phyloP scores from a whole-genome alignment of 2,329 filamentous ascomycete genomes.

The Coccinonectria pachysandricola region DNA sequence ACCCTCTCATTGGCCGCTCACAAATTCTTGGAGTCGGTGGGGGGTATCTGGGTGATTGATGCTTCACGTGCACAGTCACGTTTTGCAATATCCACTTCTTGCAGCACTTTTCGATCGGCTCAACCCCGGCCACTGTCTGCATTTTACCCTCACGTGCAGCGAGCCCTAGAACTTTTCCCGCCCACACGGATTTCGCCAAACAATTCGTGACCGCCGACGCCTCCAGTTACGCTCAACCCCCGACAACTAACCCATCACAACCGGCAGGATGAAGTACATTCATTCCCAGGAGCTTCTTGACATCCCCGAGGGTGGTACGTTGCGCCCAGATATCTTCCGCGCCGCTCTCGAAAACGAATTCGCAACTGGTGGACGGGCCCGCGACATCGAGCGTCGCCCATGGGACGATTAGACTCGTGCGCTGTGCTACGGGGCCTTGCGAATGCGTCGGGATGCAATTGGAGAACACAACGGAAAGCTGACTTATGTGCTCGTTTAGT shows the following conservation, averaged over 20 bases:
- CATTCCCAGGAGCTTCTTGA: slow-evolving; percentile 92
- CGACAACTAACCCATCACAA: slow-evolving; percentile 37
- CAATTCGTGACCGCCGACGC: slow-evolving; percentile 28
- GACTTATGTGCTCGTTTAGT: slow-evolving; percentile 46
- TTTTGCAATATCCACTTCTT: slow-evolving; percentile 2
- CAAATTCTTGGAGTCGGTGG: too few relatives aligned
- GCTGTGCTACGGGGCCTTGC: too few relatives aligned
- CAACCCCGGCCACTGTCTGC: slow-evolving; percentile 15
- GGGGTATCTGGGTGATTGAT: too few relatives aligned
- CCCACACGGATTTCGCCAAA: slow-evolving; percentile 33
- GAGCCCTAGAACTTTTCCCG: slow-evolving; percentile 36
- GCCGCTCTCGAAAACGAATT: slow-evolving; percentile 5
- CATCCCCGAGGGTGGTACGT: slow-evolving; percentile 95
- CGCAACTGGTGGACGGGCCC: slow-evolving; percentile 7
- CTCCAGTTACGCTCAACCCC: slow-evolving; percentile 31
- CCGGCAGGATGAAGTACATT: slow-evolving; percentile 98
- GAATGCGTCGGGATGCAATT: too few relatives aligned
- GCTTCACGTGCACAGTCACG: slow-evolving; percentile 17
- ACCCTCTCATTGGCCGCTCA: too few relatives aligned
- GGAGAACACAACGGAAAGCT: slow-evolving; percentile 15
- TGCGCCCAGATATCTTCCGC: slow-evolving; percentile 15
- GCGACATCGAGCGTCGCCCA: slow-evolving; percentile 4
- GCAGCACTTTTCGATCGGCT: slow-evolving; percentile 8
- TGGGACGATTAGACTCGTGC: slow-evolving; percentile 2
- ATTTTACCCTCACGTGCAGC: slow-evolving; percentile 28